phyloP scores from a whole-genome alignment of 345 rosid species.

The Luvunga scandens region DNA sequence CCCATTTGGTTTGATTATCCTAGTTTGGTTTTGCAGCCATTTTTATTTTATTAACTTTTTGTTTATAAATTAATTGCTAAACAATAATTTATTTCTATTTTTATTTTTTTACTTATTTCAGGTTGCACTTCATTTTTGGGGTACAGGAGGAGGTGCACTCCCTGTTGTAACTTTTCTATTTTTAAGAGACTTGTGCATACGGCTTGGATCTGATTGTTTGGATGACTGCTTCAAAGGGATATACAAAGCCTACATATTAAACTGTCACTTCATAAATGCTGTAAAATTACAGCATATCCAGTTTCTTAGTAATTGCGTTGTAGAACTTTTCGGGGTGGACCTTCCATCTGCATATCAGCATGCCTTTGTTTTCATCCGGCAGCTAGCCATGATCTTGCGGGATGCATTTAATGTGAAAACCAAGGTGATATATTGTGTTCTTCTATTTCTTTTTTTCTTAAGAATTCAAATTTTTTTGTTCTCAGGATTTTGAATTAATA shows the following conservation, averaged over 20 bases:
- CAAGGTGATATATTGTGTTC: constrained; percentile 47
- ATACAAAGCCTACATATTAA: constrained; percentile 87
- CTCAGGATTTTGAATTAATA: background rate
- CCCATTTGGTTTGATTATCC: background rate
- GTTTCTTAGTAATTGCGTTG: constrained; percentile 77
- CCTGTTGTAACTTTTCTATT: constrained; percentile 83
- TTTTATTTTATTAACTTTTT: background rate
- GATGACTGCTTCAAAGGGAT: constrained; percentile 92
- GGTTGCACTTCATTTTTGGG: constrained; percentile 96
- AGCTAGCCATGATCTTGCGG: constrained; percentile 75
- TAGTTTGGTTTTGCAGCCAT: too few species aligned
- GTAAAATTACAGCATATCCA: constrained; percentile 72
- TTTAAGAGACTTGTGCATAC: constrained; percentile 78
- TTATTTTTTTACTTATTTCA: constrained; percentile 17
- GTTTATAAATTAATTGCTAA: background rate
- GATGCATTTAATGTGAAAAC: constrained; percentile 87
- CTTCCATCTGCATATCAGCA: constrained; percentile 90
- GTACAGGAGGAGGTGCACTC: constrained; percentile 83
- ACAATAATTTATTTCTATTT: background rate
- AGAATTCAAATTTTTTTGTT: background rate
- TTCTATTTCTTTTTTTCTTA: background rate
- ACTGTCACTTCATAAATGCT: constrained; percentile 84
- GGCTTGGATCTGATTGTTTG: constrained; percentile 70
- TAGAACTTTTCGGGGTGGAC: constrained; percentile 86
- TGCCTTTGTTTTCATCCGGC: constrained; percentile 87